Evolutionary conservation across 352 stramenopile species (phyloP).

Genomic region (Phytophthora multivora): DNA sequence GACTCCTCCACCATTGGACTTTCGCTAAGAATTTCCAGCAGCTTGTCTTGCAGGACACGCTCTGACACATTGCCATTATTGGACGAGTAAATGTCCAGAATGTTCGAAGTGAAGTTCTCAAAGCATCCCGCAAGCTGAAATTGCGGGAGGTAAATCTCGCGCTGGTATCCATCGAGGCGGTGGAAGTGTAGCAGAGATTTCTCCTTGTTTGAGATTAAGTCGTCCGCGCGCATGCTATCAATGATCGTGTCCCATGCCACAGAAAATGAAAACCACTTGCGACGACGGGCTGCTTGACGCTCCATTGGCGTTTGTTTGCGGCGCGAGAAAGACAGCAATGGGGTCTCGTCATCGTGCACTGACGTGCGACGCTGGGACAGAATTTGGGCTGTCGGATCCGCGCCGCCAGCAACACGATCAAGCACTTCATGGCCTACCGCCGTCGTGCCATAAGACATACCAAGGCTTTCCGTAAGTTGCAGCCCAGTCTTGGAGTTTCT

Average conservation of each 20-base stretch:
- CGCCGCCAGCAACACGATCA: conserved; percentile 48
- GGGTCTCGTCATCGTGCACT: conserved; percentile 69
- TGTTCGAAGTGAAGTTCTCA: conserved; percentile 87
- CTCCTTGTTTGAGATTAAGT: conserved; percentile 90
- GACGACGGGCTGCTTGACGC: conserved; percentile 92
- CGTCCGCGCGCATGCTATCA: conserved; percentile 93
- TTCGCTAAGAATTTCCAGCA: conserved; percentile 81
- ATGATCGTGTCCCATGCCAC: conserved; percentile 98
- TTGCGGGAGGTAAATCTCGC: conserved; percentile 98
- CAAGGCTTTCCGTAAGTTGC: conserved; percentile 45
- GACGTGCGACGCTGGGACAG: conserved; percentile 41
- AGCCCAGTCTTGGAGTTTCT: conserved; percentile 75
- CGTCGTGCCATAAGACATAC: conserved; percentile 54
- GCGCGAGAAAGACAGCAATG: conserved; percentile 84
- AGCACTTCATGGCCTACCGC: conserved; percentile 62
- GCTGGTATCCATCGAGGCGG: conserved; percentile 94
- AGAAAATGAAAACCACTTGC: conserved; percentile 99
- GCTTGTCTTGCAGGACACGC: conserved; percentile 77
- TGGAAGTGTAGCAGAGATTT: conserved; percentile 96
- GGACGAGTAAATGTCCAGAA: conserved; percentile 74
- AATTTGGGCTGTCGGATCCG: conserved; percentile 34
- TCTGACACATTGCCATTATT: conserved; percentile 66
- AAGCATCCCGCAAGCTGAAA: conserved; percentile 98
- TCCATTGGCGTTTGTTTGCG: conserved; percentile 83
- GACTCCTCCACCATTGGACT: conserved; percentile 89